phyloP scores from a whole-genome alignment of 2,329 filamentous ascomycete species.

The Bipolaris oryzae region DNA sequence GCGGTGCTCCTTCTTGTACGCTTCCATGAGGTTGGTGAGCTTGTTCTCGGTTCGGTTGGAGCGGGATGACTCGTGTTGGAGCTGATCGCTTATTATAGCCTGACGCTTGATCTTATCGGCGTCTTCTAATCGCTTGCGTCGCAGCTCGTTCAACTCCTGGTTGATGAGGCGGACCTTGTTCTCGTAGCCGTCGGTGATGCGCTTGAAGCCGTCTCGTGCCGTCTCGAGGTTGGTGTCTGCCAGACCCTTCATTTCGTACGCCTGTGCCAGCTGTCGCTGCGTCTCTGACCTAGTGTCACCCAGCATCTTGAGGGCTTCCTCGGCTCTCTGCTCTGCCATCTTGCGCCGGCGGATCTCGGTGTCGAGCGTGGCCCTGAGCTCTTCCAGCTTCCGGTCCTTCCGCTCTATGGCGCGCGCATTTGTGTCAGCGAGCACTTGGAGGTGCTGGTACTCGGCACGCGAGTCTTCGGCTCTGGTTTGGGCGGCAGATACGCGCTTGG shows the following conservation, averaged over 20 bases:
- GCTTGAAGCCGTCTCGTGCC: constrained; percentile 74
- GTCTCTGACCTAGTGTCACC: constrained; percentile 66
- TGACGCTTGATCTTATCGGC: constrained; percentile 56
- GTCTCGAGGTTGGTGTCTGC: constrained; percentile 69
- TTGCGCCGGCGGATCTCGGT: constrained; percentile 67
- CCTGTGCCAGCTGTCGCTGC: constrained; percentile 67
- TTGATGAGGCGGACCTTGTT: constrained; percentile 60
- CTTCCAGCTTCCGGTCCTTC: constrained; percentile 76
- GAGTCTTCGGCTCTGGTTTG: constrained; percentile 75
- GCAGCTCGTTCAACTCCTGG: constrained; percentile 47
- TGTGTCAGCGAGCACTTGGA: constrained; percentile 71
- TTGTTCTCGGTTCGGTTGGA: constrained; percentile 66
- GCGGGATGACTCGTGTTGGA: constrained; percentile 70
- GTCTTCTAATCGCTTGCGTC: constrained; percentile 36
- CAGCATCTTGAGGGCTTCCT: constrained; percentile 66
- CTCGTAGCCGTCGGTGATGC: constrained; percentile 60
- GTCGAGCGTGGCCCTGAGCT: constrained; percentile 68
- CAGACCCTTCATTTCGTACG: constrained; percentile 51
- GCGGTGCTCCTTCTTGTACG: constrained; percentile 69
- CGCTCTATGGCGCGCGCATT: constrained; percentile 73
- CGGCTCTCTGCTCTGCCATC: constrained; percentile 65
- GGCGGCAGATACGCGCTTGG: constrained; percentile 68
- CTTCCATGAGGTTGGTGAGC: constrained; percentile 65
- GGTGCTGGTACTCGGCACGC: constrained; percentile 70
- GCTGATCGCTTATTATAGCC: constrained; percentile 73